Conservation (phyloP, 352 stramenopile genomes). For the Globisporangium echinulatum region DNA sequence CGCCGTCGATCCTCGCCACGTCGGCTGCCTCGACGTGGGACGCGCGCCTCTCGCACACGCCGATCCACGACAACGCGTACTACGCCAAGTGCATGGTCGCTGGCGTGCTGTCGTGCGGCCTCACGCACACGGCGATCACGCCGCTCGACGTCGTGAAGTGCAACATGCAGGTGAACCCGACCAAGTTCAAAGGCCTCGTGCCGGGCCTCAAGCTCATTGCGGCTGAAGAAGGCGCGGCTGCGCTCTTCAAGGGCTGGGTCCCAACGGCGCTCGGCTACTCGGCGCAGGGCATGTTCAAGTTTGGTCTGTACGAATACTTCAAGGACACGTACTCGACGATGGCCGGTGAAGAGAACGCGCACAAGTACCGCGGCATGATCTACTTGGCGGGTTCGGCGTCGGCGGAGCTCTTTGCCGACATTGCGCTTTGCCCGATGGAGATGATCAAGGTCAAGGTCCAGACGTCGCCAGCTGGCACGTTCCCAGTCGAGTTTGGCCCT, state of each 20-base stretch:
- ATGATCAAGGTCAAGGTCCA: conserved; percentile 95
- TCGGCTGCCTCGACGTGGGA: conserved; percentile 75
- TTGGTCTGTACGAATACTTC: conserved; percentile 95
- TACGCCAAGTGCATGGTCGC: conserved; percentile 94
- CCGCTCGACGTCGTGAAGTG: conserved; percentile 94
- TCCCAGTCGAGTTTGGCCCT: conserved; percentile 83
- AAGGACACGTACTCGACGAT: conserved; percentile 92
- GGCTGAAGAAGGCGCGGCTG: conserved; percentile 72
- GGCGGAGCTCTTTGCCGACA: conserved; percentile 92
- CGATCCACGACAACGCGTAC: conserved; percentile 86
- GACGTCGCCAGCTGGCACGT: conserved; percentile 84
- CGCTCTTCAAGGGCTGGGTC: conserved; percentile 89
- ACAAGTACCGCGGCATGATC: conserved; percentile 90
- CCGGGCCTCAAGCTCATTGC: conserved; percentile 83
- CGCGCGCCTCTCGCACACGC: conserved; percentile 68
- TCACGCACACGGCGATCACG: conserved; percentile 91
- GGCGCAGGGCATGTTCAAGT: conserved; percentile 88
- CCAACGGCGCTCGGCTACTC: conserved; percentile 91
- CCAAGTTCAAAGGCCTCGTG: conserved; percentile 79
- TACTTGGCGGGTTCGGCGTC: conserved; percentile 91
- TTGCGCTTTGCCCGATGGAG: conserved; percentile 92
- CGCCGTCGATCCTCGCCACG: conserved; percentile 52
- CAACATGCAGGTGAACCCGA: conserved; percentile 92
- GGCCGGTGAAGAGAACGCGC: conserved; percentile 88
- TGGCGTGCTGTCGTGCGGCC: conserved; percentile 89